Evolutionary conservation across 1,139 yeast genomes (phyloP), one percentile per base, ranked within the genome.

Genomic region (Taphrina betulina): DNA sequence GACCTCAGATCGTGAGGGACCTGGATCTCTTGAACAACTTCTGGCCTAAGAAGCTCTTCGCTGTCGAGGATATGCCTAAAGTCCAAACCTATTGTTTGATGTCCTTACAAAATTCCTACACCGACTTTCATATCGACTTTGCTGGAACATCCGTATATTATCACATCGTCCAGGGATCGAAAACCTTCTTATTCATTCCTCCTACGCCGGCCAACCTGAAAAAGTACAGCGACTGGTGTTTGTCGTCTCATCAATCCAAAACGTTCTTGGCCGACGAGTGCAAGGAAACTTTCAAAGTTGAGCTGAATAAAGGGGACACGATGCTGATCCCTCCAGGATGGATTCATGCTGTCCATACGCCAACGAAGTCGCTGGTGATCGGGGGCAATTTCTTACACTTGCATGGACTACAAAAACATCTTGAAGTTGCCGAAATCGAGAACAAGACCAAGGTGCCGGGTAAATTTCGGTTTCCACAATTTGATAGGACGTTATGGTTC

Each of bases 91-190:
- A 33, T 14, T 59, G 95, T 62, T 72, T 89, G 35, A 89, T 89
- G 95, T 85, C 95, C 0, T 95, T 87, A 0, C 73, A 75, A 40
- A 81, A 83, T 58, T 82, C 94, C 1, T 89, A 80, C 66, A 89
- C 96, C 0, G 96, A 89, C 66, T 89, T 88, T 69, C 96, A 89
- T 67, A 75, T 89, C 43, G 96, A 89, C 68, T 89, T 89, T 69
- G 95, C 95, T 1, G 96, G 96, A 0, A 86, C 96, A 0, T 85
- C 92, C 0, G 96, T 89, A 3, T 89, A 87, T 68, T 89, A 89
- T 68, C 88, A 92, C 7, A 81, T 89, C 2, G 71, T 90, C 19
- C 72, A 76, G 7, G 96, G 96, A 0, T 65, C 74, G 2, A 89
- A 89, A 66, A 76, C 82, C 24, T 89, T 89, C 64, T 69, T 88